Base-by-base conservation (phyloP, 768 basidiomycete genomes). In the Podaxis mareebaensis region DNA sequence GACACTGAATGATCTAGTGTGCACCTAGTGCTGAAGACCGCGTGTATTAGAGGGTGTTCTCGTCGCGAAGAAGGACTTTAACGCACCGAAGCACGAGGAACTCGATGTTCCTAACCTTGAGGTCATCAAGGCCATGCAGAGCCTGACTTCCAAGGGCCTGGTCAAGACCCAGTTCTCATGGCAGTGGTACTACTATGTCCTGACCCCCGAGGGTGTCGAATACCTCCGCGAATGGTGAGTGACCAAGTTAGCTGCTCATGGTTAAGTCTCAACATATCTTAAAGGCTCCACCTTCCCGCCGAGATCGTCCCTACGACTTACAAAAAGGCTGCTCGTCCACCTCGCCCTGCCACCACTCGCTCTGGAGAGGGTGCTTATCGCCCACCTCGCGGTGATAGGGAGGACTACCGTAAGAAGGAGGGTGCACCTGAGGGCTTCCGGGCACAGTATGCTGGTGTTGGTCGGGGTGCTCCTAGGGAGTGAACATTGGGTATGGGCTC, bases 141-240 rank as follows among this genome's bases (percentile, higher is more conserved):
- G 86, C 76, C 76, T 89, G 68, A 88, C 83, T 67, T 88, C 86
- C 48, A 83, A 77, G 74, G 96, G 96, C 61, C 88, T 83, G 77
- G 95, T 99, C 82, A 98, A 98, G 88, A 99, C 97, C 69, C 96
- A 95, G 75, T 99, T 99, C 85, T 95, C 92, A 54, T 99, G 97
- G 97, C 95, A 98, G 74, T 97, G 88, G 85, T 99, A 97, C 81
- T 99, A 99, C 82, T 99, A 99, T 81, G 85, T 88, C 73, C 85
- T 99, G 73, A 99, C 96, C 70, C 90, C 94, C 58, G 97, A 99
- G 78, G 97, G 97, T 73, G 90, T 99, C 67, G 95, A 96, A 70
- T 96, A 92, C 81, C 91, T 99, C 77, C 90, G 96, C 67, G 95
- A 96, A 79, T 95, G 90, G 83, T 84, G 68, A 69, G 81, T 75